phyloP scores from a whole-genome alignment of 768 basidiomycete species.

The Pleurotus pulmonarius region DNA sequence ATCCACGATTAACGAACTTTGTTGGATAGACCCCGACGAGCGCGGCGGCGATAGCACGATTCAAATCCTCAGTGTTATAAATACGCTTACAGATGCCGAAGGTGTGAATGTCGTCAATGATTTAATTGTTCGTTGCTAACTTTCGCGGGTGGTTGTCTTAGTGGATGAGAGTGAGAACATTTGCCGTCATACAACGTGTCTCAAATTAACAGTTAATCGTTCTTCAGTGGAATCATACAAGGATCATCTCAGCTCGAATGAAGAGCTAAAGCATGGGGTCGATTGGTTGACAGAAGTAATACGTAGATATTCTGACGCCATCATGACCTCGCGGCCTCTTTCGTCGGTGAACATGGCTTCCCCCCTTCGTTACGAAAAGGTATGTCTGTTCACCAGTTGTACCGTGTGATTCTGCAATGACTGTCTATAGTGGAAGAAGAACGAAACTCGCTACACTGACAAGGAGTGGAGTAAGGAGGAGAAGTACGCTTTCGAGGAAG shows the following conservation, averaged over 20 bases:
- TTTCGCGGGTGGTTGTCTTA: conserved; percentile 22
- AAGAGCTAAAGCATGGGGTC: conserved; percentile 53
- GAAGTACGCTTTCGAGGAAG: conserved; percentile 71
- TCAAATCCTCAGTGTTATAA: conserved; percentile 65
- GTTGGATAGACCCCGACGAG: conserved; percentile 53
- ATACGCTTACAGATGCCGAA: conserved; percentile 63
- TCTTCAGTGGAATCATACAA: conserved; percentile 50
- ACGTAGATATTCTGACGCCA: conserved; percentile 68
- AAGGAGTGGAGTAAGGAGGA: conserved; percentile 70
- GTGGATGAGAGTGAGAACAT: conserved; percentile 51
- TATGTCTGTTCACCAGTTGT: conserved; percentile 21
- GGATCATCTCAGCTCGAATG: conserved; percentile 48
- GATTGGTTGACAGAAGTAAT: conserved; percentile 81
- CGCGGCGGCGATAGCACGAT: conserved; percentile 67
- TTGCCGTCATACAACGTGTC: neutral
- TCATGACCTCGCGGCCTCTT: conserved; percentile 51
- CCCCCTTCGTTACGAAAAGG: conserved; percentile 60
- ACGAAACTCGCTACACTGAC: conserved; percentile 63
- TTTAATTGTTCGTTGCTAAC: conserved; percentile 17
- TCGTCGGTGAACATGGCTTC: conserved; percentile 63
- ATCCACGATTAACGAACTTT: conserved; percentile 10
- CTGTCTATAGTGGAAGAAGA: conserved; percentile 63
- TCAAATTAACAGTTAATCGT: neutral
- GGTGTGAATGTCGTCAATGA: conserved; percentile 38
- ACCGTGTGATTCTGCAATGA: neutral